Percentiles rank a stretch among this genome's conserved stretches.
Conservation (phyloP, 106 monocot species). For the Dactylorhiza incarnata region DNA sequence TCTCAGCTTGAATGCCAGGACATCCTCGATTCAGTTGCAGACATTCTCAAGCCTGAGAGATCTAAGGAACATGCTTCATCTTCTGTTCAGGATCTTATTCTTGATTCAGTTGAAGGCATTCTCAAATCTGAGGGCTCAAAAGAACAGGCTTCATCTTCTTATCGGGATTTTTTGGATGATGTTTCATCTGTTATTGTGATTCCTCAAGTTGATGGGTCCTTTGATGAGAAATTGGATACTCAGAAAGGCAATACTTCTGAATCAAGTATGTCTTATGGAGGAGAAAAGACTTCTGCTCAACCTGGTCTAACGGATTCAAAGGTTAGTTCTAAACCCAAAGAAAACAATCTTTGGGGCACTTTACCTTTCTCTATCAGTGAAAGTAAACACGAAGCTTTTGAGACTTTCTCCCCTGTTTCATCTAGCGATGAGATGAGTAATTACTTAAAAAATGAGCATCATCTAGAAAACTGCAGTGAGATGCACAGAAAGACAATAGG, state of each 20-base stretch:
- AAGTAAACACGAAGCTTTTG: constrained; percentile 10
- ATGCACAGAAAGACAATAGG: constrained; percentile 9
- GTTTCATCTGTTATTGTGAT: constrained; percentile 37
- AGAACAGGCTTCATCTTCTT: constrained; percentile 11
- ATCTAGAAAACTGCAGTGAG: not conserved
- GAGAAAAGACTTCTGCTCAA: constrained; percentile 7
- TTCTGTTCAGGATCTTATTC: constrained; percentile 26
- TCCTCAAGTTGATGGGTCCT: constrained; percentile 81
- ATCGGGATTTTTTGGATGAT: not conserved
- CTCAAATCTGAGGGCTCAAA: constrained; percentile 17
- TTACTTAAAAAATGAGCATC: constrained; percentile 8
- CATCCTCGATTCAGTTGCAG: constrained; percentile 77
- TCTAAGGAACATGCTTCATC: constrained; percentile 16
- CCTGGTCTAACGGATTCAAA: constrained; percentile 4
- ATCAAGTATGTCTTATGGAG: constrained; percentile 9
- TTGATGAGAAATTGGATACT: constrained; percentile 35
- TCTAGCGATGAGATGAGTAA: constrained; percentile 8
- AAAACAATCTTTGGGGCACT: constrained; percentile 43
- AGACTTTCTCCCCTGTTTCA: constrained; percentile 11
- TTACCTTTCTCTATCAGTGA: constrained; percentile 41
- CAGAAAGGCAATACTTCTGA: constrained; percentile 22
- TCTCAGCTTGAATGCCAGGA: constrained; percentile 92
- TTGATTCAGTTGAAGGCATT: constrained; percentile 54
- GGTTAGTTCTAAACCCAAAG: constrained; percentile 15
- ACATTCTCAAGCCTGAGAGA: constrained; percentile 12